Evolutionary conservation across 257 asterid species (phyloP), one percentile per base, ranked within the genome.

Genomic region (Scutellaria baicalensis): DNA sequence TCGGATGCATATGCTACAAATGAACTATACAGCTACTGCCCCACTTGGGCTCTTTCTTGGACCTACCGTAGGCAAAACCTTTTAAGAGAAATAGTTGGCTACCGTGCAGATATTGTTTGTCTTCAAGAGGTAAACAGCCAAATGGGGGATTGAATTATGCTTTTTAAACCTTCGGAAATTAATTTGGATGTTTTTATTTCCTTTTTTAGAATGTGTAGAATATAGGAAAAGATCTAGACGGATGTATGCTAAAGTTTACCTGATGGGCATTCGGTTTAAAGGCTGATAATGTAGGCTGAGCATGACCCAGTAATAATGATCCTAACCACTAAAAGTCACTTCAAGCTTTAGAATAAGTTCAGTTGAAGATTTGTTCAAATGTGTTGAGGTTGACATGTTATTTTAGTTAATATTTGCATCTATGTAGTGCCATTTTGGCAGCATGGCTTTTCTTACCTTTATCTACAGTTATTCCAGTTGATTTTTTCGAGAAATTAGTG

Each of bases 31-130:
- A 80, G 90, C 75, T 94, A 91, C 75, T 89, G 99, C 78, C 99
- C 97, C 66, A 65, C 96, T 71, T 94, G 99, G 99, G 96, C 99
- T 44, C 97, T 94, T 76, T 82, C 97, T 64, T 93, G 99, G 97
- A 68, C 97, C 71, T 94, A 94, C 75, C 96, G 99, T 71, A 79
- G 90, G 70, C 99, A 94, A 79, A 94, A 91, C 77, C 85, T 94
- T 44, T 81, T 94, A 69, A 89, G 97, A 23, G 99, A 94, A 79
- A 94, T 94, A 73, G 91, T 89, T 79, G 95, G 96, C 73, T 91
- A 94, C 78, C 87, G 75, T 40, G 99, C 96, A 0, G 99, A 94
- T 72, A 88, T 94, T 80, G 86, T 94, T 71, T 91, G 99, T 80
- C 97, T 94, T 75, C 99, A 94, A 80, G 97, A 91, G 99, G 99